Base-by-base conservation (phyloP, 495 filamentous ascomycete species). In the Hyaloscypha bicolor region DNA sequence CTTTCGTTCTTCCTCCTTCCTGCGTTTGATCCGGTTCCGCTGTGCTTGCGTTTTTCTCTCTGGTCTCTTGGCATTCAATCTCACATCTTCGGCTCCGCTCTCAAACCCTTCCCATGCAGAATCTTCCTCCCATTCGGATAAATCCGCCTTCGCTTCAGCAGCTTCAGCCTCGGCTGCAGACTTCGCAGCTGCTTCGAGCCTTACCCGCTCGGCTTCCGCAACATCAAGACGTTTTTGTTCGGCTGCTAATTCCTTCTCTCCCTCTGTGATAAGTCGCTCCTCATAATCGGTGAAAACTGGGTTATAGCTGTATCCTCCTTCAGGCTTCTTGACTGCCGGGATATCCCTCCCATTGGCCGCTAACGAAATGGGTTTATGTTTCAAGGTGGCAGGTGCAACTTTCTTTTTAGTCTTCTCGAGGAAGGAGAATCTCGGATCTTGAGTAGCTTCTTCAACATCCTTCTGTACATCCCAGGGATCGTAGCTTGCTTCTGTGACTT, bases 221-320 rank as follows among this genome's bases (percentile, higher is more conserved):
- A 87, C 88, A 42, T 81, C 84, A 22, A 94, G 77, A 22, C 94
- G 88, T 75, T 91, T 89, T 77, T 87, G 85, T 77, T 98, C 96
- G 3, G 87, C 85, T 64, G 88, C 88, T 2, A 97, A 85, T 35
- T 89, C 94, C 76, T 90, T 90, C 60, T 87, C 82, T 32, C 92
- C 91, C 74, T 93, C 91, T 33, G 85, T 82, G 22, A 84, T 82
- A 51, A 97, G 78, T 6, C 94, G 85, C 12, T 83, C 81, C 63
- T 91, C 87, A 85, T 94, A 99, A 60, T 97, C 92, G 65, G 87
- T 83, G 65, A 94, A 95, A 9, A 82, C 80, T 0, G 95, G 95
- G 72, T 99, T 99, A 76, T 99, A 99, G 74, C 92, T 96, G 73
- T 86, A 90, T 52, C 92, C 93, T 2, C 87, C 92, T 21, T 86